phyloP scores from a whole-genome alignment of 257 asterid genomes.

The Nicotiana knightiana region DNA sequence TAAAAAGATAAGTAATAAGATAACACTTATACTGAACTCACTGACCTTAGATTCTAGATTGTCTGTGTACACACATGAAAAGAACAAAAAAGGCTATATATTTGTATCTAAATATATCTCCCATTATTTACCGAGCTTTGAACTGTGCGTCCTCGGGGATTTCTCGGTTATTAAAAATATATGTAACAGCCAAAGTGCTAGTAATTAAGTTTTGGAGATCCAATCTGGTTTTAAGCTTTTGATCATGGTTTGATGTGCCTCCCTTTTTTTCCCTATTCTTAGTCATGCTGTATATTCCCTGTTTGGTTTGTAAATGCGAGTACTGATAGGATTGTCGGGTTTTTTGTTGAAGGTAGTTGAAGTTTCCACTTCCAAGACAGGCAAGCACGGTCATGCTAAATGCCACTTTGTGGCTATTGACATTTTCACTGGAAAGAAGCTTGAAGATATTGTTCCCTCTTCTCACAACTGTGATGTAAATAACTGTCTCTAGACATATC shows the following conservation, averaged over 20 bases:
- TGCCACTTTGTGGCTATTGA: slow-evolving; percentile 44
- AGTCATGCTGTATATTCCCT: neutral
- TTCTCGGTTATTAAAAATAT: neutral
- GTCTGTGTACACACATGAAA: neutral
- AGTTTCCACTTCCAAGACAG: slow-evolving; percentile 45
- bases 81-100: neutral
- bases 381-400: slow-evolving; percentile 46
- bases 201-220: neutral
- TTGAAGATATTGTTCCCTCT: slow-evolving; percentile 45
- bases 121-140: too few species aligned
- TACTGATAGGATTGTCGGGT: neutral
- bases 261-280: neutral
- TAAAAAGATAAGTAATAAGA: neutral
- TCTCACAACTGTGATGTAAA: slow-evolving; percentile 43
- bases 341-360: slow-evolving; percentile 32
- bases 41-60: neutral
- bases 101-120: neutral
- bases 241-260: neutral
- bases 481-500: neutral
- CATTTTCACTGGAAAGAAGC: slow-evolving; percentile 40
- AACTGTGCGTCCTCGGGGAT: neutral
- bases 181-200: neutral
- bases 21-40: neutral
- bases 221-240: neutral
- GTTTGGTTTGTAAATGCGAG: neutral